Evolutionary conservation across 352 stramenopile genomes (phyloP), one percentile per base, ranked within the genome.

Genomic region (Plasmopara muralis): DNA sequence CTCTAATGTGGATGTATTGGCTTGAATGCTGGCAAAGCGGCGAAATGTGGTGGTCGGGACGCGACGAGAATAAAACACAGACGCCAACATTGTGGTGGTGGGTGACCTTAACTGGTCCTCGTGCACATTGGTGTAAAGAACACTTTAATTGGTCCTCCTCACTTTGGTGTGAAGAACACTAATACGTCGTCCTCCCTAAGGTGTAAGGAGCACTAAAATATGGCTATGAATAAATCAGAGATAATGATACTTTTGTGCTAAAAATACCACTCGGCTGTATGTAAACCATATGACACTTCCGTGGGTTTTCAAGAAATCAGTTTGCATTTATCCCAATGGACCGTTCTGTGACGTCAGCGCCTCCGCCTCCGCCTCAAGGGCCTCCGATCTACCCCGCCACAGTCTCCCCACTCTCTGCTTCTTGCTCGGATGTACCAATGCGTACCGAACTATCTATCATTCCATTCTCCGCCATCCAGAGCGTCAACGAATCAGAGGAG

Each of bases 11-110:
- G 65, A 50, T 7, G 60, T 14, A 10, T 69, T 65, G 3, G 72
- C 57, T 42, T 80, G 70, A 31, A 78, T 43, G 7, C 62, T 68
- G 31, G 68, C 62, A 39, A 80, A 76, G 31, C 62, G 57, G 16
- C 51, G 50, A 15, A 49, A 34, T 12, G 29, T 37, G n/a, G 48
- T 34, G 13, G 29, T 50, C 40, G 59, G 47, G 41, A 51, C 48
- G 55, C 58, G 30, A 33, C 56, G 59, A 18, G 55, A 60, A 54
- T 68, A 68, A 43, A 68, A 53, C 37, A 71, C 57, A 33, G 65
- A 55, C 18, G 58, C 54, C 63, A 84, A 54, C 73, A 84, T 84
- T 38, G 28, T 49, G 53, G 30, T 28, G 31, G 18, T 20, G 31
- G 1, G 20, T 3, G 20, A 25, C 20, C 20, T 3, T 25, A 3